Evolutionary conservation across 257 asterid species (phyloP).

Genomic region (Plantago elongata): DNA sequence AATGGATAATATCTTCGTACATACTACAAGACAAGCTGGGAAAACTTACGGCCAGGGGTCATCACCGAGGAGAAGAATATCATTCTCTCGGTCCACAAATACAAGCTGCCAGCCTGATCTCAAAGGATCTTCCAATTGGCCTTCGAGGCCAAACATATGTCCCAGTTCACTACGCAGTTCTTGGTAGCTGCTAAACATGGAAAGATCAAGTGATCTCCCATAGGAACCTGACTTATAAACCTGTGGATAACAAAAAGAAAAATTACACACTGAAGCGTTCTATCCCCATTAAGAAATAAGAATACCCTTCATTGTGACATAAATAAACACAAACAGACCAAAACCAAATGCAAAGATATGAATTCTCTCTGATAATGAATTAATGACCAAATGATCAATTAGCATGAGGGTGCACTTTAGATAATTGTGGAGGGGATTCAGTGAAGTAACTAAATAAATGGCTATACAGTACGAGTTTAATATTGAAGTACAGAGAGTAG

Average conservation of each 20-base stretch:
- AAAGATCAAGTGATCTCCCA: conserved; percentile 71
- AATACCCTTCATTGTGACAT: neutral
- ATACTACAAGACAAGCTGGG: neutral
- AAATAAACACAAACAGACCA: no score
- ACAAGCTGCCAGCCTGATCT: conserved; percentile 99
- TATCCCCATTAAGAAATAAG: neutral
- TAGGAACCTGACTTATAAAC: conserved; percentile 67
- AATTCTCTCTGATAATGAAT: no score
- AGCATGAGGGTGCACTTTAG: no score
- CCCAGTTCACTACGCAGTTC: conserved; percentile 78
- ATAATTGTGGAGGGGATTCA: no score
- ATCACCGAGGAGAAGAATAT: conserved; percentile 89
- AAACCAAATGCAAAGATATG: no score
- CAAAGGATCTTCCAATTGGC: conserved; percentile 75
- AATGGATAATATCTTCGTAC: neutral
- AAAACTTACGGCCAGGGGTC: conserved; percentile 80
- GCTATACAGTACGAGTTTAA: no score
- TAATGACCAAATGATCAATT: no score
- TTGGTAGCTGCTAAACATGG: conserved; percentile 72
- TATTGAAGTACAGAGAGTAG: no score
- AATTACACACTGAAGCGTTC: neutral
- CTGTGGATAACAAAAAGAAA: conserved; percentile 25
- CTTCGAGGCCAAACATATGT: conserved; percentile 74
- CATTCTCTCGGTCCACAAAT: conserved; percentile 93
- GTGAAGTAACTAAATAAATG: no score